Base-by-base conservation (phyloP, 78 protist genomes). In the Trichosphaerium sp. region DNA sequence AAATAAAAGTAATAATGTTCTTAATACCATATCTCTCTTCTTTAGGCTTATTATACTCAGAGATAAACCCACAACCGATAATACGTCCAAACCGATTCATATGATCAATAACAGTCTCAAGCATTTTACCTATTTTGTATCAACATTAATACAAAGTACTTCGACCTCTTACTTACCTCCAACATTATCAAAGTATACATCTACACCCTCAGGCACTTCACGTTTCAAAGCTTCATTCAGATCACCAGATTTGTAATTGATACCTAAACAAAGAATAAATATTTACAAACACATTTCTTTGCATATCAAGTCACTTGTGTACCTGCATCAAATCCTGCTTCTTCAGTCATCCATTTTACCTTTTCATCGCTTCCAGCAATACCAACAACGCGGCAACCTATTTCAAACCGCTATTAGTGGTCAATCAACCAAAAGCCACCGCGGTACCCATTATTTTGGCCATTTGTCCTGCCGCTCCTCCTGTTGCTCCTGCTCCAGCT, bases 141-240 rank as follows among this genome's bases (percentile, higher is more conserved):
- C 29, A 6, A 12, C 28, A 54, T 54, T 35, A 54, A 10, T 35
- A 10, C 59, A n/a, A 10, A 21, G 6, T 10, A 32, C 32, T 10
- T 10, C 11, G 6, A 54, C n/a, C 6, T 10, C 43, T 12, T 6
- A 54, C 10, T 6, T 6, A 10, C n/a, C 29, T 28, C 88, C 88
- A 35, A 82, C 88, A 56, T 82, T 82, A 35, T 82, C 88, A 56
- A 71, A 82, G 58, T 77, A 76, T 0, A 75, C 26, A 43, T 78
- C 85, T 14, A 82, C 41, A 49, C 88, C 83, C 31, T 75, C 55
- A 38, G 83, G 78, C 43, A 47, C 15, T 15, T 54, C 74, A 25
- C 48, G 56, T 0, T 15, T 23, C 4, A 82, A 11, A 4, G 28
- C 28, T 0, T 69, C 34, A 25, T 12, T 29, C 8, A 71, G 23